Evolutionary conservation across 164 flowering plant species (phyloP).

Genomic region (Berberis vulgaris): DNA sequence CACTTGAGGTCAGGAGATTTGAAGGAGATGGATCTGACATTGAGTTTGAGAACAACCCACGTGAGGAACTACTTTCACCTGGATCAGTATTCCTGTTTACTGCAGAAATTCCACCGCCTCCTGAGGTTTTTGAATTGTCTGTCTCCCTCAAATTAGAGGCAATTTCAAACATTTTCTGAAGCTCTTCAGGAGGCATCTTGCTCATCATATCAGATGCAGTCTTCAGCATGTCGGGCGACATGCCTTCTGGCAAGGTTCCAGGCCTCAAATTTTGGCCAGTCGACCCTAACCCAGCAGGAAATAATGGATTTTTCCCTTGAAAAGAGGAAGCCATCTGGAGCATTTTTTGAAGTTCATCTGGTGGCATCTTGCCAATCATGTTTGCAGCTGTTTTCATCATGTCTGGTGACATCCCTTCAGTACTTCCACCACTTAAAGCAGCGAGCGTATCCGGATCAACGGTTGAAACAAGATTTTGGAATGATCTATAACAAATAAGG

Average conservation of each 20-base stretch:
- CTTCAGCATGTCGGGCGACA: slow-evolving; percentile 79
- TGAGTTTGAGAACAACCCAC: slow-evolving; percentile 19
- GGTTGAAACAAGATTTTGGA: slow-evolving; percentile 65
- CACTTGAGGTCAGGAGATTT: slow-evolving; percentile 34
- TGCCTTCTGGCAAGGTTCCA: slow-evolving; percentile 46
- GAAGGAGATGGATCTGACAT: slow-evolving; percentile 20
- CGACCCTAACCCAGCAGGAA: slow-evolving; percentile 16
- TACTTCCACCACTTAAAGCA: slow-evolving; percentile 40
- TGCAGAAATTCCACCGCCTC: slow-evolving; percentile 17
- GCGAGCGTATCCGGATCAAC: slow-evolving; percentile 61
- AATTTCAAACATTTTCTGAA: slow-evolving; percentile 69
- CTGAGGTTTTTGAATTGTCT: slow-evolving; percentile 8
- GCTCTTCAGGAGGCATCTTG: slow-evolving; percentile 74
- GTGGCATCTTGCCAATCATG: slow-evolving; percentile 72
- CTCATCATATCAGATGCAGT: slow-evolving; percentile 71
- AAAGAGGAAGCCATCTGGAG: slow-evolving; percentile 63
- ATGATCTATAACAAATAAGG: slow-evolving; percentile 39
- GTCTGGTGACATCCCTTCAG: slow-evolving; percentile 56
- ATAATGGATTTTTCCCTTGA: slow-evolving; percentile 35
- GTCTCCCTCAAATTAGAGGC: slow-evolving; percentile 53
- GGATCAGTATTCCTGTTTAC: slow-evolving; percentile 18
- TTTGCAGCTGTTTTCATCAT: slow-evolving; percentile 67
- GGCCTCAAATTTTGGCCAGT: slow-evolving; percentile 16
- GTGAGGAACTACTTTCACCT: slow-evolving; percentile 47
- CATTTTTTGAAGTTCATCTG: slow-evolving; percentile 78